phyloP scores from a whole-genome alignment of 2,329 filamentous ascomycete genomes.

The Ophiostoma australiae region DNA sequence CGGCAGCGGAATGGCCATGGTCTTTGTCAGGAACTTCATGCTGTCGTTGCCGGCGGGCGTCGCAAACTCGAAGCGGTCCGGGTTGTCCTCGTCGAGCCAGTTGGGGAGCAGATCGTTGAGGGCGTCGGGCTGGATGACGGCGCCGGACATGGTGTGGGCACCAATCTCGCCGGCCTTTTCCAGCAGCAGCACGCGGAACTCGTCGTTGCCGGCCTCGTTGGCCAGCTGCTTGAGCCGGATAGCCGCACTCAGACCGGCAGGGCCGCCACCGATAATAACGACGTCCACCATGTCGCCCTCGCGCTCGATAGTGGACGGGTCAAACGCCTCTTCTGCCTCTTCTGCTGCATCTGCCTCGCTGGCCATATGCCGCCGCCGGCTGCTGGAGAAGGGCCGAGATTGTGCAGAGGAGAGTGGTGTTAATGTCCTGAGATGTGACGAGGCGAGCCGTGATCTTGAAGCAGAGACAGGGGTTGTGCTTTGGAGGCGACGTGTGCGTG shows the following conservation, averaged over 20 bases:
- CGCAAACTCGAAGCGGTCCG: slow-evolving; percentile 77
- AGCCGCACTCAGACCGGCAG: slow-evolving; percentile 84
- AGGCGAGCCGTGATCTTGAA: background rate
- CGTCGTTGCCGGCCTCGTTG: slow-evolving; percentile 89
- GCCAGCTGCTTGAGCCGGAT: slow-evolving; percentile 94
- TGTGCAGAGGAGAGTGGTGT: background rate
- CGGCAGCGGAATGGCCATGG: slow-evolving; percentile 70
- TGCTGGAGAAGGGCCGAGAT: slow-evolving; percentile 30
- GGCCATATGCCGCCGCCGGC: slow-evolving; percentile 28
- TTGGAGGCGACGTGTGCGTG: background rate
- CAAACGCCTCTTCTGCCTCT: slow-evolving; percentile 52
- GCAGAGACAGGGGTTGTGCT: background rate
- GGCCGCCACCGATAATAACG: slow-evolving; percentile 94
- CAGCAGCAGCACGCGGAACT: slow-evolving; percentile 85
- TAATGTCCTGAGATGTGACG: background rate
- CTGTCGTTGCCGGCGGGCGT: slow-evolving; percentile 78
- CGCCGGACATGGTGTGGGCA: slow-evolving; percentile 91
- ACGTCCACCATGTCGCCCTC: slow-evolving; percentile 94
- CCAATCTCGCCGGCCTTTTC: slow-evolving; percentile 96
- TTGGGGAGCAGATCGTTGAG: slow-evolving; percentile 88
- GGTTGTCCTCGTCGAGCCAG: slow-evolving; percentile 87
- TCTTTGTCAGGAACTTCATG: slow-evolving; percentile 93
- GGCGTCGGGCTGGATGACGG: slow-evolving; percentile 84
- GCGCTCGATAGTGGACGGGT: slow-evolving; percentile 67
- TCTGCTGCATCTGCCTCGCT: slow-evolving; percentile 29